A percentile compares a stretch with the other conserved stretches of the same genome.
Evolutionary conservation across 805 yeast genomes (phyloP).

Genomic region (Aciculoconidium aculeatum): DNA sequence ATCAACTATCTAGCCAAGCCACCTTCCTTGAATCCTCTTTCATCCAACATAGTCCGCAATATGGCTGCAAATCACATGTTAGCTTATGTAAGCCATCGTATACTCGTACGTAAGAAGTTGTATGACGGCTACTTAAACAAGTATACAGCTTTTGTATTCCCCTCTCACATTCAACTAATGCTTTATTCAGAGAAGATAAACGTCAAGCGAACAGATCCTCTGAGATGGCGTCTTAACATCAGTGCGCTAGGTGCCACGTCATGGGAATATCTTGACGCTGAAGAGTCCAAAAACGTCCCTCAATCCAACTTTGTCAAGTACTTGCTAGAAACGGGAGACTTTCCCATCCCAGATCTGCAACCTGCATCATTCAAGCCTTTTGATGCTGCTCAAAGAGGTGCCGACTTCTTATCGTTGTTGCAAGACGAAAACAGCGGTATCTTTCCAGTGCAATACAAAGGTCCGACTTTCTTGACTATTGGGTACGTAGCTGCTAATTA

Average conservation of each 20-base stretch:
- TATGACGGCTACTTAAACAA: no score
- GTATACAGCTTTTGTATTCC: not conserved
- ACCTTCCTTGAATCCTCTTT: no score
- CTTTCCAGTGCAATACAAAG: slow-evolving; percentile 89
- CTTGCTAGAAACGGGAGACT: slow-evolving; percentile 38
- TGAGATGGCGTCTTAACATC: slow-evolving; percentile 68
- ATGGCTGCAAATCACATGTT: no score
- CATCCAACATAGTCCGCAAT: no score
- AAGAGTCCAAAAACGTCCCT: slow-evolving; percentile 34
- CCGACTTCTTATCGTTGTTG: slow-evolving; percentile 57
- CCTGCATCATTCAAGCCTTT: slow-evolving; percentile 33
- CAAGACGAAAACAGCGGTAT: slow-evolving; percentile 78
- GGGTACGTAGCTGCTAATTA: slow-evolving; percentile 78
- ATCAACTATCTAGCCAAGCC: no score
- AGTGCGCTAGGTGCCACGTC: slow-evolving; percentile 70
- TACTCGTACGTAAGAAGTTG: no score
- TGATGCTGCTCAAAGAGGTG: slow-evolving; percentile 70
- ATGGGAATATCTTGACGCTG: slow-evolving; percentile 62
- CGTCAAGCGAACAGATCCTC: slow-evolving; percentile 60
- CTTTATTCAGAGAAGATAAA: slow-evolving; percentile 68
- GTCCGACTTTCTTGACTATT: slow-evolving; percentile 96
- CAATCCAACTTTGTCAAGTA: slow-evolving; percentile 57
- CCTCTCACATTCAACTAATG: no score
- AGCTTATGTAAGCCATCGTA: no score
- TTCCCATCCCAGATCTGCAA: slow-evolving; percentile 31